These are phyloP conservation scores for Trichosporon sp. DNA, from an alignment of 1,284 basidiomycete species.

Conservation along the genomic window DNA sequence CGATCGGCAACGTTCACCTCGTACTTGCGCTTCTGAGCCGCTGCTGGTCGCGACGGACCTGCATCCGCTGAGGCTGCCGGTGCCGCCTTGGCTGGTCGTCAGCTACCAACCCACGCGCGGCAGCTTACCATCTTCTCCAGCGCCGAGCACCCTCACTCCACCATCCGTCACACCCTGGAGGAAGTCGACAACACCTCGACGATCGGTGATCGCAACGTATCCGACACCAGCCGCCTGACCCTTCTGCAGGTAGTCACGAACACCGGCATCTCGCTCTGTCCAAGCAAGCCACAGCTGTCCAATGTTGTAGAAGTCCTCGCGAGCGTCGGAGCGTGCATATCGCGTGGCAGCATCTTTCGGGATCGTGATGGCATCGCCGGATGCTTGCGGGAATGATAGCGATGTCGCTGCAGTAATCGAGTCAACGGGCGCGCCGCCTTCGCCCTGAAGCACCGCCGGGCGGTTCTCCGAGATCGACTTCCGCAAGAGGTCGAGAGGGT, in stretches of 20 bases:
- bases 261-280: constrained; percentile 63
- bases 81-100: constrained; percentile 1
- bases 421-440: constrained; percentile 50
- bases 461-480: constrained; percentile 24
- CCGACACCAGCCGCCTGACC: constrained; percentile 65
- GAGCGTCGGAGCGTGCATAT: constrained; percentile 54
- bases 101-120: constrained; percentile 1
- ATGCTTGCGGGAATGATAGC: constrained; percentile 56
- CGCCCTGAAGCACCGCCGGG: constrained; percentile 44
- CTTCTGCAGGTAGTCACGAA: constrained; percentile 80
- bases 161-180: constrained; percentile 59
- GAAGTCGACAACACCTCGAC: constrained; percentile 76
- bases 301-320: constrained; percentile 64
- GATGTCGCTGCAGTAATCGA: constrained; percentile 59
- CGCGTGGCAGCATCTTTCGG: constrained; percentile 69
- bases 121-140: constrained; percentile 56
- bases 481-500: constrained; percentile 41
- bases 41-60: constrained; percentile 52
- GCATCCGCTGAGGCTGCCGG: constrained; percentile 28
- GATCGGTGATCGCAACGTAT: constrained; percentile 78
- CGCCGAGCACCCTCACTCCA: constrained; percentile 55
- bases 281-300: constrained; percentile 77
- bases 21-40: constrained; percentile 63
- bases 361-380: constrained; percentile 46
- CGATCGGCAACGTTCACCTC: constrained; percentile 68